These are phyloP conservation scores for Triglochin maritima DNA, from an alignment of 106 monocot genomes.

Conservation along the genomic window DNA sequence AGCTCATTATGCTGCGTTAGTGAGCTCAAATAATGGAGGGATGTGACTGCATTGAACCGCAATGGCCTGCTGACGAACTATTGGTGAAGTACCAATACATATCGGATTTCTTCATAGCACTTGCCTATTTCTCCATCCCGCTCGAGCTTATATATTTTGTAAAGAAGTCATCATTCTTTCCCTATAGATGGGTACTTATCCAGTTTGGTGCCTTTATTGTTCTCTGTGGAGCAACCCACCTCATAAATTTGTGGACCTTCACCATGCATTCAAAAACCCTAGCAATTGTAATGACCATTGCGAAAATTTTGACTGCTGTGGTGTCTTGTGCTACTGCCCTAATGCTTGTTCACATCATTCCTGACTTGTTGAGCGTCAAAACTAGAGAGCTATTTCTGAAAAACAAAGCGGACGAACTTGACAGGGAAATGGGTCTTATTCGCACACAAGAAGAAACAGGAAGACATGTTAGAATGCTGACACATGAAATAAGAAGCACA, in stretches of 20 bases:
- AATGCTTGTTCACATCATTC: conserved; percentile 90
- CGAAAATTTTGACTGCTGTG: conserved; percentile 68
- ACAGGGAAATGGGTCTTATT: conserved; percentile 76
- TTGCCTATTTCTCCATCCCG: conserved; percentile 94
- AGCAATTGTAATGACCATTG: conserved; percentile 69
- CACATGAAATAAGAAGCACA: conserved; percentile 91
- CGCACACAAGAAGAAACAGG: conserved; percentile 85
- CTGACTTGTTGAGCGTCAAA: conserved; percentile 77
- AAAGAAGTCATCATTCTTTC: conserved; percentile 82
- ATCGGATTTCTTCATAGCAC: conserved; percentile 86
- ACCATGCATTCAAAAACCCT: conserved; percentile 49
- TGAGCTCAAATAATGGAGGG: conserved; percentile 42
- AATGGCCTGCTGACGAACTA: conserved; percentile 62
- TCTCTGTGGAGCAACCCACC: conserved; percentile 90
- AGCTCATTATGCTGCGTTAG: no score
- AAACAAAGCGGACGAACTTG: conserved; percentile 78
- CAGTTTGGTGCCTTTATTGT: conserved; percentile 92
- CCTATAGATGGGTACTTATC: conserved; percentile 86
- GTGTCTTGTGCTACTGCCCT: conserved; percentile 82
- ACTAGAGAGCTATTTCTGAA: conserved; percentile 70
- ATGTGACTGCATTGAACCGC: conserved; percentile 78
- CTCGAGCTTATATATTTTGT: conserved; percentile 92
- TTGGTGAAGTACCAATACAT: conserved; percentile 88
- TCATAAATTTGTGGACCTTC: conserved; percentile 88
- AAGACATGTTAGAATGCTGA: conserved; percentile 84